Base-by-base conservation (phyloP, 2,329 filamentous ascomycete species). In the Phoma herbarum region DNA sequence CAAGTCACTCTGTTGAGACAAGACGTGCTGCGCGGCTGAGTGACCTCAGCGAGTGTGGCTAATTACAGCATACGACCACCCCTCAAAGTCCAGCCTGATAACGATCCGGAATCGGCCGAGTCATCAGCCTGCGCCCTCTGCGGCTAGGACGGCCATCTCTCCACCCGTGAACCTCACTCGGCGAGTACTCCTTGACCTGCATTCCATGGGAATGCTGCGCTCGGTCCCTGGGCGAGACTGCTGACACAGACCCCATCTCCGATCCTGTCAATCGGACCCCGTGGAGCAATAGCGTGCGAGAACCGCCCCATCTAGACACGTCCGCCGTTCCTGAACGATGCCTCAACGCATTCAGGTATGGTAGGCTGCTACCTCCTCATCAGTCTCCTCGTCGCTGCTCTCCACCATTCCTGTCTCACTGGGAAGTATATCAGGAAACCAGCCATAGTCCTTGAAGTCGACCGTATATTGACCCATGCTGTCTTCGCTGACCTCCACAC, bases 391-490 rank as follows among this genome's bases (percentile, higher is more conserved):
- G 23, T 71, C 69, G 56, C 69, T 73, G 58, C 71, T 70, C 61
- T 75, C 73, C 16, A 72, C 64, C 45, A 71, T 60, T 14, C 63
- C 75, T 57, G 69, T 77, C 56, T 84, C 82, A 70, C 81, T 83
- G 8, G 83, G 82, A 37, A 86, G 73, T 35, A 75, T 64, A 18
- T 77, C 74, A 4, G 84, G 84, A 74, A 84, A 84, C 82, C 82
- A 84, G 45, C 82, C 82, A 63, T 80, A 83, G 23, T 62, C 70
- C 8, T 60, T 62, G 33, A 84, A 75, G 62, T 83, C 77, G n/a
- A 84, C 75, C 1, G 70, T 77, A 45, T 79, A 79, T 64, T 83
- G 81, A 47, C 82, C 82, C 70, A 84, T 73, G 31, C 71, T 72
- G 48, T 78, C 78, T 57, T 78, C 74, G 20, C 72, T 75, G 43